Evolutionary conservation across 345 rosid species (phyloP), one percentile per base, ranked within the genome.

Genomic region (Fremontodendron californicum): DNA sequence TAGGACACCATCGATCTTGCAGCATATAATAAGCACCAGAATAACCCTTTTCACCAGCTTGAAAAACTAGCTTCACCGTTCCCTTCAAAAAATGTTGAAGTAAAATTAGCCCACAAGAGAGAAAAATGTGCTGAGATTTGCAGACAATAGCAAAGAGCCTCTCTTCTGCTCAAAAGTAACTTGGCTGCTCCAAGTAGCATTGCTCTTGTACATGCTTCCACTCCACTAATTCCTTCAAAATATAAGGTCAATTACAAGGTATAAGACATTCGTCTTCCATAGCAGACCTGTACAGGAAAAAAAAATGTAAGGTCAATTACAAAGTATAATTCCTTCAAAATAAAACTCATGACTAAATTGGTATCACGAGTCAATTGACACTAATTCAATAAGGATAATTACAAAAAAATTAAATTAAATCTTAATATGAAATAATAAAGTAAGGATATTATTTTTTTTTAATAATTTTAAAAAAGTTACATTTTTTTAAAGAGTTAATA

Each of bases 161-260:
- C 78, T 78, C 62, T 85, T 40, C 75, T 90, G n/a, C 78, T 73
- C 7, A 85, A 87, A 69, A 91, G 92, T 81, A 89, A 83, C 79
- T 84, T 90, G 70, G 97, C 92, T 19, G 95, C 95, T 33, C 90
- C 97, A 51, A 91, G 91, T n/a, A 93, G 85, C 92, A 89, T 89
- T 63, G 93, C 89, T 13, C 86, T 86, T 90, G 78, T n/a, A n/a
- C n/a, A n/a, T 82, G 82, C 81, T 88, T 88, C 92, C 91, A 92
- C 33, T 92, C 97, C 40, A 90, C 94, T 8, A 85, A 68, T 88
- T 92, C 97, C 97, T 92, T 57, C 51, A 19, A 40, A 23, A 27
- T 19, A 21, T 7, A 27, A 52, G 16, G 60, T 69, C 37, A 46
- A 25, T 46, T 42, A 29, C 57, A 70, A 70, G 54, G 57, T 27